Evolutionary conservation across 805 yeast species (phyloP).

Genomic region (Candida patagonica): DNA sequence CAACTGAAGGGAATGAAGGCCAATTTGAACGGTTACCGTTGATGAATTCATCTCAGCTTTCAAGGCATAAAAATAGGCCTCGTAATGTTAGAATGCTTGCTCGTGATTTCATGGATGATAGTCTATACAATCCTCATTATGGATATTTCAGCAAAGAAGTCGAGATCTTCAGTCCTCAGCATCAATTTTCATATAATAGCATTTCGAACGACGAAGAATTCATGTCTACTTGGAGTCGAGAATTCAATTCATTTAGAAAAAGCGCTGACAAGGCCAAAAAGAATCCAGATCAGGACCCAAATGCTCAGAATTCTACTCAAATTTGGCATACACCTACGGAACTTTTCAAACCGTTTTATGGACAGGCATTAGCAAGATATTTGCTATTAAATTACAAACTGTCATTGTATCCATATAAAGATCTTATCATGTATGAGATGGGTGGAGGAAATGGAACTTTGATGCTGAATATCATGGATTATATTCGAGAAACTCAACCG

Average conservation of each 20-base stretch:
- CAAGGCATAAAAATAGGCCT: slow-evolving; percentile 41
- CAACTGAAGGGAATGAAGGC: slow-evolving; percentile 27
- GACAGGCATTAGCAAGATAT: slow-evolving; percentile 78
- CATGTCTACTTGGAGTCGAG: slow-evolving; percentile 54
- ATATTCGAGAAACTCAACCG: slow-evolving; percentile 51
- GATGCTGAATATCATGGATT: slow-evolving; percentile 66
- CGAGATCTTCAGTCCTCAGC: slow-evolving; percentile 59
- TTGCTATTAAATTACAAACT: slow-evolving; percentile 61
- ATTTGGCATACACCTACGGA: slow-evolving; percentile 90
- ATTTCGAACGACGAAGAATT: slow-evolving; percentile 60
- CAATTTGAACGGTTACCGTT: slow-evolving; percentile 38
- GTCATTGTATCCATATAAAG: slow-evolving; percentile 59
- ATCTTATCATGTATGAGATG: slow-evolving; percentile 71
- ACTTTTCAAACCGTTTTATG: slow-evolving; percentile 71
- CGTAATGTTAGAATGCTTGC: slow-evolving; percentile 57
- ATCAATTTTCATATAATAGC: slow-evolving; percentile 53
- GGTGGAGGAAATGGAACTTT: slow-evolving; percentile 89
- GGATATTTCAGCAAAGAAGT: slow-evolving; percentile 78
- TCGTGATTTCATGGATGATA: slow-evolving; percentile 76
- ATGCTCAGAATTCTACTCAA: slow-evolving; percentile 33
- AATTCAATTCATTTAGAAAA: slow-evolving; percentile 39
- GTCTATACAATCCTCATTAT: slow-evolving; percentile 69
- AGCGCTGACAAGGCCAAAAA: slow-evolving; percentile 11
- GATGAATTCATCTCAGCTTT: slow-evolving; percentile 30
- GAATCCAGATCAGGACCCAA: not conserved